Percentiles rank a stretch among this genome's conserved stretches.
Evolutionary conservation across 495 filamentous ascomycete species (phyloP).

Genomic region (Aspergillus incahuasiensis): DNA sequence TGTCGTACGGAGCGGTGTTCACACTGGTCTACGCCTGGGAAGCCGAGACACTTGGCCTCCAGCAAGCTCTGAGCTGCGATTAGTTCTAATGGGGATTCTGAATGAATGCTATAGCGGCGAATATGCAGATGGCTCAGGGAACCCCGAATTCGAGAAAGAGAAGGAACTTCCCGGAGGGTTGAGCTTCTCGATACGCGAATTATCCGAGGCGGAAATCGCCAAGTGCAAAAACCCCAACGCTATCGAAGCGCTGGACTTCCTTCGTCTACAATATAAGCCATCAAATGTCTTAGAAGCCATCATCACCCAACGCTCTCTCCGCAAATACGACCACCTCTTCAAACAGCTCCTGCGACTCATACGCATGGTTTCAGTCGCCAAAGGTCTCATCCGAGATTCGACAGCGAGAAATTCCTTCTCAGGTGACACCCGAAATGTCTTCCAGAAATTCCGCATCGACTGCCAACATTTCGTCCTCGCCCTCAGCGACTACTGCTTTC

Average conservation of each 20-base stretch:
- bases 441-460: constrained; percentile 64
- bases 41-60: constrained; percentile 82
- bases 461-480: constrained; percentile 71
- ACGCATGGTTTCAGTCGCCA: constrained; percentile 75
- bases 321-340: constrained; percentile 82
- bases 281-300: constrained; percentile 67
- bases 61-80: constrained; percentile 81
- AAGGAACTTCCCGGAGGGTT: constrained; percentile 72
- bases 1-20: constrained; percentile 60
- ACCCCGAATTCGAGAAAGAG: constrained; percentile 25
- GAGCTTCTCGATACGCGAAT: constrained; percentile 80
- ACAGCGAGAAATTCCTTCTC: constrained; percentile 37
- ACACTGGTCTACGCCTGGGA: constrained; percentile 76
- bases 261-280: constrained; percentile 79
- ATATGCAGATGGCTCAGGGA: constrained; percentile 16
- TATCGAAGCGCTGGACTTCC: constrained; percentile 84
- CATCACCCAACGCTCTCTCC: constrained; percentile 60
- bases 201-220: constrained; percentile 69
- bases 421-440: constrained; percentile 38
- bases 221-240: constrained; percentile 72
- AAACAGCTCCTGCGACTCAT: constrained; percentile 68
- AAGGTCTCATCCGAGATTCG: constrained; percentile 62
- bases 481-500: constrained; percentile 69
- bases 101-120: constrained; percentile 60
- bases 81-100: constrained; percentile 83